A percentile compares a stretch with the other conserved stretches of the same genome.
Conservation (phyloP, 495 filamentous ascomycete genomes). For the Massariosphaeria phaeospora region DNA sequence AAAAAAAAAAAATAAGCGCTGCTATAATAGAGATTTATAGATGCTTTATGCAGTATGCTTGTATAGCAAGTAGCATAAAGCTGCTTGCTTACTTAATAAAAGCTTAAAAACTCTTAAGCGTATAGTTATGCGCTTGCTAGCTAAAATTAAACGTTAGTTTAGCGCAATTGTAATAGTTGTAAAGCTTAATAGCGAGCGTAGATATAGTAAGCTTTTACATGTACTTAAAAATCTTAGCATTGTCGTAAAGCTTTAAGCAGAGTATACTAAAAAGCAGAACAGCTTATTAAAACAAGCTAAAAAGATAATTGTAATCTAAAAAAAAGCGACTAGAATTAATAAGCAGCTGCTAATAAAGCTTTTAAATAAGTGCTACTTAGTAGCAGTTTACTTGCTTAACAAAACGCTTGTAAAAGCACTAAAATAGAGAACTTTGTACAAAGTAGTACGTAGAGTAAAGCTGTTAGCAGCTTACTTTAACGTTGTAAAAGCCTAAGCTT, state of each 20-base stretch:
- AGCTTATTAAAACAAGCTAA: not conserved
- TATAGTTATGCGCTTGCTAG: not conserved
- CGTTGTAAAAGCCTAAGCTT: slow-evolving; percentile 10
- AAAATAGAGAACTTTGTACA: slow-evolving; percentile 19
- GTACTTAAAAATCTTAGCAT: not conserved
- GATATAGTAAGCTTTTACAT: not conserved
- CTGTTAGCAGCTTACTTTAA: slow-evolving; percentile 7
- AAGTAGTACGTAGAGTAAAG: slow-evolving; percentile 1
- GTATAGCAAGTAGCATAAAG: slow-evolving; percentile 4
- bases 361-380: not conserved
- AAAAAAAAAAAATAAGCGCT: not conserved
- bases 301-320: not conserved
- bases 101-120: no score
- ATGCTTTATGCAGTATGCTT: slow-evolving; percentile 13
- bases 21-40: slow-evolving; percentile 17
- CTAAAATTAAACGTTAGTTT: not conserved
- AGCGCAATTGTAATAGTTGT: not conserved
- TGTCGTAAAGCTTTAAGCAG: not conserved
- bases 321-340: slow-evolving; percentile 9
- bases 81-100: slow-evolving; percentile 1
- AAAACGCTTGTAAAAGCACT: slow-evolving; percentile 12
- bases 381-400: slow-evolving; percentile 22
- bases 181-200: not conserved
- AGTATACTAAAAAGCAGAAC: slow-evolving; percentile 7
- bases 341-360: slow-evolving; percentile 9